Evolutionary conservation across 306 rosid genomes (phyloP).

Genomic region (Elaeagnus macrophylla): DNA sequence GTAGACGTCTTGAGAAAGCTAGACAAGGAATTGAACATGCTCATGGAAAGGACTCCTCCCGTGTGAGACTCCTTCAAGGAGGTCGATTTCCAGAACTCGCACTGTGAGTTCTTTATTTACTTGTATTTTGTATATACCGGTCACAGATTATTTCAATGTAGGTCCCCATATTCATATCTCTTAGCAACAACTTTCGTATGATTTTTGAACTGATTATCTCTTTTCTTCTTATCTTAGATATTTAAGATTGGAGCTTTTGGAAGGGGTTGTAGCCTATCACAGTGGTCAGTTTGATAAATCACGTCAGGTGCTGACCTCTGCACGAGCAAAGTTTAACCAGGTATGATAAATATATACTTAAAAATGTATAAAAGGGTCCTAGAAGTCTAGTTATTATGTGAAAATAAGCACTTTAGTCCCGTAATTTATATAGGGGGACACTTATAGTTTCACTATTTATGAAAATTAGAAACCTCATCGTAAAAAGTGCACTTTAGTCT

Average conservation of each 20-base stretch:
- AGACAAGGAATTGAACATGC: constrained; percentile 67
- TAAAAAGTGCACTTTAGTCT: no score
- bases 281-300: constrained; percentile 61
- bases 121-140: neutral
- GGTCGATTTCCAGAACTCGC: constrained; percentile 85
- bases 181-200: neutral
- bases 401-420: no score
- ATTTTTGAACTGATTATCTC: constrained; percentile 12
- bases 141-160: neutral
- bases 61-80: constrained; percentile 67
- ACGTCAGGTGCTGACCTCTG: constrained; percentile 47
- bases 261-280: constrained; percentile 92
- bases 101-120: constrained; percentile 42
- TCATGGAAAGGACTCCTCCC: constrained; percentile 73
- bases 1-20: constrained; percentile 68
- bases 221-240: constrained; percentile 30
- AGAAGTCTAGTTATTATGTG: no score
- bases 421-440: no score
- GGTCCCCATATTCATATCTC: neutral
- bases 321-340: constrained; percentile 51
- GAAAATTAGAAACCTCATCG: no score
- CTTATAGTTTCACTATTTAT: no score
- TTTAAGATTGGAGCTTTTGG: constrained; percentile 85
- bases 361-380: no score
- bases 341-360: constrained; percentile 21